Evolutionary conservation across 2,329 filamentous ascomycete genomes (phyloP), one percentile per base, ranked within the genome.

Genomic region (Ophiostoma sp.): DNA sequence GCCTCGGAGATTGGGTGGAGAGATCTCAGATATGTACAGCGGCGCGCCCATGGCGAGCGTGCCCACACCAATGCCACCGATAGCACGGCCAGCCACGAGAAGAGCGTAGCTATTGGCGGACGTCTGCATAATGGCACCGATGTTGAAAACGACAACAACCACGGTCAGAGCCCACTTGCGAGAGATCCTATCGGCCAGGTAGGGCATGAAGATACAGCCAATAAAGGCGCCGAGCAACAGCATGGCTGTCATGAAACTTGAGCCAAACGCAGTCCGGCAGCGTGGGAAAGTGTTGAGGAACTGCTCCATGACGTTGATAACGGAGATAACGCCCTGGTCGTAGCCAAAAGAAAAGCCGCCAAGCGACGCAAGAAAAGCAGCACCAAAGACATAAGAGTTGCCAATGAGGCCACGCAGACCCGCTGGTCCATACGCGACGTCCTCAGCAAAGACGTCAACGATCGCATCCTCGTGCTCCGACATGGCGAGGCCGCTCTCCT

Each of bases 291-390:
- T 83, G 73, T 83, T 83, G 63, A 89, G 79, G 1, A 90, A 81
- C 75, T 85, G 83, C 77, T 85, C 87, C 78, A 89, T 82, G 52
- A 85, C 84, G 75, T 88, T 87, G 15, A 83, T 82, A 3, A 55
- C n/a, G 50, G 50, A 55, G n/a, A 55, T 55, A 2, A 55, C 50
- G 50, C 76, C 76, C 68, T 77, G 76, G 72, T 77, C 76, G 48
- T 76, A 77, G 57, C 77, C 77, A 52, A 76, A 72, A 82, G 85
- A 9, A 85, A 87, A 8, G 83, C 87, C 50, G 19, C 50, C 50
- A 5, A 55, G 19, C 22, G 50, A 55, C n/a, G 50, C 50, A 8
- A 55, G 50, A 25, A 55, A 55, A 25, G 50, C 50, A 55, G 50
- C 50, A n/a, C 50, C 50, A 22, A 55, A 25, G 3, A 55, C 50